A percentile compares a stretch with the other conserved stretches of the same genome.
Conservation (phyloP, 2,329 filamentous ascomycete species). For the Colletotrichum costaricense region DNA sequence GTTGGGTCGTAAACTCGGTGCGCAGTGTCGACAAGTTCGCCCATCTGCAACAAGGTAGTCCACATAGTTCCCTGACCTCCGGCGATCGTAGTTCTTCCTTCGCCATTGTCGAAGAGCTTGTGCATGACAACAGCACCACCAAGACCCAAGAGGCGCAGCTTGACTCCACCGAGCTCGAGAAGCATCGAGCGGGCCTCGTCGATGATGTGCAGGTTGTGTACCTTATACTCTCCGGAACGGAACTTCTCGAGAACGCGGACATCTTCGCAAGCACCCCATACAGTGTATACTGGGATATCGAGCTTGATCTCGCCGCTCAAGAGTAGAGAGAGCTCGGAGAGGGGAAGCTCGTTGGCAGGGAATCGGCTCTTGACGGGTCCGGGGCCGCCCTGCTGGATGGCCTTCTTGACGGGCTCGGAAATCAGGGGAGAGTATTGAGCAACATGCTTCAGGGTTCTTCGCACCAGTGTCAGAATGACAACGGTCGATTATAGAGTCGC, state of each 20-base stretch:
- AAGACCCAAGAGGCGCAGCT: conserved; percentile 91
- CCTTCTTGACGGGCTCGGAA: conserved; percentile 78
- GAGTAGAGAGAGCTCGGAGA: conserved; percentile 92
- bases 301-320: conserved; percentile 90
- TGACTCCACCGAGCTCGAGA: conserved; percentile 93
- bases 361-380: conserved; percentile 90
- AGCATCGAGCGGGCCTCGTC: conserved; percentile 97
- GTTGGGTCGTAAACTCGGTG: conserved; percentile 98
- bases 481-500: conserved; percentile 31
- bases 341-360: conserved; percentile 81
- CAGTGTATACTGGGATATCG: conserved; percentile 96
- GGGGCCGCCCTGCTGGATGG: conserved; percentile 72
- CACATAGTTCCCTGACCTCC: conserved; percentile 99
- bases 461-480: conserved; percentile 37
- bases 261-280: conserved; percentile 99
- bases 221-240: conserved; percentile 96
- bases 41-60: conserved; percentile 98
- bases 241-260: conserved; percentile 98
- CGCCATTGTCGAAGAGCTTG: conserved; percentile 98
- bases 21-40: conserved; percentile 95
- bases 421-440: conserved; percentile 98
- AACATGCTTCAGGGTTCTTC: conserved; percentile 95
- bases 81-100: conserved; percentile 96
- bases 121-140: conserved; percentile 99
- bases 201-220: conserved; percentile 97